These are phyloP conservation scores for Albatrellus sp. DNA, from an alignment of 1,284 basidiomycete genomes.

Conservation along the genomic window DNA sequence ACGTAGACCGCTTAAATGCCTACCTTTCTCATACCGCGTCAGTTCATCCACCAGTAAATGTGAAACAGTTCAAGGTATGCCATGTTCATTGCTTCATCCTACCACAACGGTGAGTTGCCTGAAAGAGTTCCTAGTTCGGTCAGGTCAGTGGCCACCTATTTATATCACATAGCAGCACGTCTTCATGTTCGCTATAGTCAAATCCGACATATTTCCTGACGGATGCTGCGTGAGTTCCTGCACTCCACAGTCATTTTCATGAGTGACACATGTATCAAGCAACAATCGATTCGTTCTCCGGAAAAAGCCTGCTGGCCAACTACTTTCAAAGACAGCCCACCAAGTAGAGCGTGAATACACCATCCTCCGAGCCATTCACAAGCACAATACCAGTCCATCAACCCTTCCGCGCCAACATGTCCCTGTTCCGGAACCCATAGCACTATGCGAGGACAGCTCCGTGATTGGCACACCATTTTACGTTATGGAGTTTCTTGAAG, in stretches of 20 bases:
- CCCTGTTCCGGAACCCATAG: conserved; percentile 79
- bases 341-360: conserved; percentile 89
- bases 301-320: conserved; percentile 84
- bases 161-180: conserved; percentile 1
- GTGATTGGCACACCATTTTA: conserved; percentile 90
- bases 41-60: conserved; percentile 56
- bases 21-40: conserved; percentile 56
- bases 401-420: conserved; percentile 43
- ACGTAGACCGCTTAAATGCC: conserved; percentile 49
- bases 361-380: conserved; percentile 66
- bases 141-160: conserved; percentile 37
- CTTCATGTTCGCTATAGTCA: conserved; percentile 35
- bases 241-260: too few relatives aligned
- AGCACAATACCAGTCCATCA: conserved; percentile 49
- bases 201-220: conserved; percentile 93
- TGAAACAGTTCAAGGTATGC: conserved; percentile 88
- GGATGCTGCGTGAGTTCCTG: conserved; percentile 43
- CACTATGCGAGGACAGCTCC: conserved; percentile 66
- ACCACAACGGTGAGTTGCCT: too few relatives aligned
- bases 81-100: neutral
- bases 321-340: conserved; percentile 84
- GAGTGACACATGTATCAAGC: conserved; percentile 20
- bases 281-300: conserved; percentile 72
- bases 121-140: conserved; percentile 44
- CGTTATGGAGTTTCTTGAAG: conserved; percentile 90